Percentiles rank a stretch among this genome's conserved stretches.
These are phyloP conservation scores for Phyllosticta citrichinensis DNA, from an alignment of 2,329 filamentous ascomycete species.

Conservation along the genomic window DNA sequence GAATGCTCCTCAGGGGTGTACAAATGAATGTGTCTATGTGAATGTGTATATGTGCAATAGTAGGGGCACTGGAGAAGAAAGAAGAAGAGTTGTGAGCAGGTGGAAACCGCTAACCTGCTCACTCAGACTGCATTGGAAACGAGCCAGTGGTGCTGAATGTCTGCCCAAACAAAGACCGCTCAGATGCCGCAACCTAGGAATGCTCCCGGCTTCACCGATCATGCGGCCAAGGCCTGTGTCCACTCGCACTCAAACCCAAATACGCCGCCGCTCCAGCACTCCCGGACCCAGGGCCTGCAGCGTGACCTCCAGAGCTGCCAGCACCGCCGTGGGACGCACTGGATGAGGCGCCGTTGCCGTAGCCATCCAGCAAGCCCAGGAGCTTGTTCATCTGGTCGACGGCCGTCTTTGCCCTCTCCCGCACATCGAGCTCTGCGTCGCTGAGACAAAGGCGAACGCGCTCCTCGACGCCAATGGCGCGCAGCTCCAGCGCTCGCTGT, in stretches of 20 bases:
- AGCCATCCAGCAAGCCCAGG: background rate
- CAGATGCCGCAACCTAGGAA: background rate
- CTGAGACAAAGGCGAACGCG: conserved; percentile 51
- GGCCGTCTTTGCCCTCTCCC: conserved; percentile 74
- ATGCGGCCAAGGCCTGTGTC: background rate
- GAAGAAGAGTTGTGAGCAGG: too few species aligned
- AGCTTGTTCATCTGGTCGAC: conserved; percentile 45
- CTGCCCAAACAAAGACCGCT: too few species aligned
- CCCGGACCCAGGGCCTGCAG: background rate
- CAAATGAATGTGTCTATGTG: too few species aligned
- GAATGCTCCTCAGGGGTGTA: too few species aligned
- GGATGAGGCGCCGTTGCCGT: background rate
- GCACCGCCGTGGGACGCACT: background rate
- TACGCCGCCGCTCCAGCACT: background rate
- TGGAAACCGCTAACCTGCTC: too few species aligned
- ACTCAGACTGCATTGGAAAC: too few species aligned
- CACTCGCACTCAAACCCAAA: background rate
- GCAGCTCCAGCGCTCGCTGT: conserved; percentile 58
- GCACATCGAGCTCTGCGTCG: conserved; percentile 72
- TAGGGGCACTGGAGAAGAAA: too few species aligned
- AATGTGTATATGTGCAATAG: too few species aligned
- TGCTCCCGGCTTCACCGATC: background rate
- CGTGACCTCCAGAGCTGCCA: background rate
- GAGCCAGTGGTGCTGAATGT: too few species aligned
- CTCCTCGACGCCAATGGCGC: conserved; percentile 59